Evolutionary conservation across 108 stramenopile species (phyloP).

Genomic region (Nitzschia palea): DNA sequence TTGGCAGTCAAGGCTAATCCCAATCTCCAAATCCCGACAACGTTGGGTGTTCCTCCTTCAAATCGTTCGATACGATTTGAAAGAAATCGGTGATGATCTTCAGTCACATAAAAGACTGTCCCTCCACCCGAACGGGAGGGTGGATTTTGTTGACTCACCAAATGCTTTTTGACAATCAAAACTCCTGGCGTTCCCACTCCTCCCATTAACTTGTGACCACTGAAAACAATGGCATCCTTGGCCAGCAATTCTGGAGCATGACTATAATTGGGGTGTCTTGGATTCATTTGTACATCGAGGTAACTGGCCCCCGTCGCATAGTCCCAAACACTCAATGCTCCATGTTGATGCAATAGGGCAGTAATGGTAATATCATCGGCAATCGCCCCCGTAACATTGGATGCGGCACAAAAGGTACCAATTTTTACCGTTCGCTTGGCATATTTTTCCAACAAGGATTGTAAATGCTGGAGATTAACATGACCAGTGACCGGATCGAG

Average conservation of each 20-base stretch:
- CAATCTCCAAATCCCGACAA: constrained; percentile 86
- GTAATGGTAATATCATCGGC: constrained; percentile 82
- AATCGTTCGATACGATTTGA: constrained; percentile 95
- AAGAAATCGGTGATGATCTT: constrained; percentile 87
- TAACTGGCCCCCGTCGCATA: constrained; percentile 97
- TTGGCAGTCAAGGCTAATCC: constrained; percentile 87
- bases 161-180: constrained; percentile 81
- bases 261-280: constrained; percentile 41
- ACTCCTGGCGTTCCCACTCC: constrained; percentile 91
- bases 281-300: constrained; percentile 91
- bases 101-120: constrained; percentile 96
- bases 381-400: constrained; percentile 93
- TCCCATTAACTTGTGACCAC: constrained; percentile 82
- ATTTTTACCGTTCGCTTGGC: constrained; percentile 60
- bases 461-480: constrained; percentile 77
- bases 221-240: constrained; percentile 85
- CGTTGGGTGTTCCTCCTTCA: constrained; percentile 98
- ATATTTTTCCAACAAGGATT: constrained; percentile 50
- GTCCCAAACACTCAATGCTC: constrained; percentile 92
- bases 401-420: constrained; percentile 90
- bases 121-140: constrained; percentile 82
- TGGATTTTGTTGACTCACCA: constrained; percentile 76
- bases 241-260: constrained; percentile 47
- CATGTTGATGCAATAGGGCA: constrained; percentile 77
- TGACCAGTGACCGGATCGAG: constrained; percentile 22